Evolutionary conservation across 108 stramenopile genomes (phyloP).

Genomic region (Conticribra weissflogii): DNA sequence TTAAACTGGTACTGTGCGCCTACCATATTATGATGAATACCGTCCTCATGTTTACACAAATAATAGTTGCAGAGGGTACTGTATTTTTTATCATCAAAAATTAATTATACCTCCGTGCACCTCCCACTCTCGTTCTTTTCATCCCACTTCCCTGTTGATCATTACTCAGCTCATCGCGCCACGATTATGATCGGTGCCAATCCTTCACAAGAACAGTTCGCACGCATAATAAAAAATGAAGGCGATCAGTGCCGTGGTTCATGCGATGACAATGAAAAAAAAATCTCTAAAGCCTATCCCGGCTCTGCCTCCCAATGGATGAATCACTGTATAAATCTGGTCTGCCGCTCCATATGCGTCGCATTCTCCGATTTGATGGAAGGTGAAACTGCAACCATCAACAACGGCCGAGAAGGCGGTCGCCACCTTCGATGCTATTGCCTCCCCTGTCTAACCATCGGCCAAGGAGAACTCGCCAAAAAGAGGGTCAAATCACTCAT

Average conservation of each 20-base stretch:
- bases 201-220: slow-evolving; percentile 1
- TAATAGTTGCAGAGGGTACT: too few relatives aligned
- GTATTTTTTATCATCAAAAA: too few relatives aligned
- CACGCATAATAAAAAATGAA: slow-evolving; percentile 1
- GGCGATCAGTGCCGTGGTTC: background rate
- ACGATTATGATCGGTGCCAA: slow-evolving; percentile 12
- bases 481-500: slow-evolving; percentile 23
- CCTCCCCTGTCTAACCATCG: slow-evolving; percentile 27
- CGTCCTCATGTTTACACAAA: too few relatives aligned
- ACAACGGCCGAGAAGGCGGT: slow-evolving; percentile 3
- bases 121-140: too few relatives aligned
- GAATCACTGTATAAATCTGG: too few relatives aligned
- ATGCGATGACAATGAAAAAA: background rate
- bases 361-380: background rate
- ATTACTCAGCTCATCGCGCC: too few relatives aligned
- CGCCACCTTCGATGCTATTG: slow-evolving; percentile 20
- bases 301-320: too few relatives aligned
- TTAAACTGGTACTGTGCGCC: too few relatives aligned
- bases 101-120: too few relatives aligned
- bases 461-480: slow-evolving; percentile 18
- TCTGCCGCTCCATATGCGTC: too few relatives aligned
- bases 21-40: too few relatives aligned
- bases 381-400: background rate
- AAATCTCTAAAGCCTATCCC: background rate
- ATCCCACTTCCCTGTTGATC: too few relatives aligned